Percentiles rank a stretch among this genome's conserved stretches.
phyloP scores from a whole-genome alignment of 257 asterid species.

The Leptodermis oblonga region DNA sequence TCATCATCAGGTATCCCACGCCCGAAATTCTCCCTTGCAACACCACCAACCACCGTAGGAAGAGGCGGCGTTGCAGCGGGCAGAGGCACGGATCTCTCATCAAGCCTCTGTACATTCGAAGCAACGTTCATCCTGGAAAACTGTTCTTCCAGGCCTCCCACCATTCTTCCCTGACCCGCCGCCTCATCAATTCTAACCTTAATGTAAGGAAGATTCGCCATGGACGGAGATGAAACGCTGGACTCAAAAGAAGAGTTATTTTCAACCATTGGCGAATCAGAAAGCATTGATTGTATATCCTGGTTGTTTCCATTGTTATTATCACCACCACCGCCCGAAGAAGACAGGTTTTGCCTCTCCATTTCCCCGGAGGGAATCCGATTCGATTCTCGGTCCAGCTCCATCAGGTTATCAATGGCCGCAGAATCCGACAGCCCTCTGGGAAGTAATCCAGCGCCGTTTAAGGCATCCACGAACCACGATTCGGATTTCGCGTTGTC shows the following conservation, averaged over 20 bases:
- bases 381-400: constrained; percentile 10
- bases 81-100: constrained; percentile 13
- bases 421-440: constrained; percentile 66
- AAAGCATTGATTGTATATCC: constrained; percentile 16
- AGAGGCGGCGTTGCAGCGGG: constrained; percentile 23
- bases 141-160: constrained; percentile 49
- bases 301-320: constrained; percentile 15
- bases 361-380: constrained; percentile 29
- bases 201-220: constrained; percentile 49
- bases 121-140: constrained; percentile 43
- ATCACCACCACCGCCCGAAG: constrained; percentile 11
- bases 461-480: constrained; percentile 73
- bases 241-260: constrained; percentile 54
- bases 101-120: constrained; percentile 26
- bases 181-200: constrained; percentile 46
- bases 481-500: constrained; percentile 71
- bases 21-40: constrained; percentile 23
- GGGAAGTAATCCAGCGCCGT: constrained; percentile 53
- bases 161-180: constrained; percentile 29
- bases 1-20: constrained; percentile 45
- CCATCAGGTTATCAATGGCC: constrained; percentile 39
- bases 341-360: constrained; percentile 24
- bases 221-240: constrained; percentile 53
- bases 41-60: constrained; percentile 15
- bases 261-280: constrained; percentile 37